phyloP scores from a whole-genome alignment of 2,329 filamentous ascomycete genomes.

The Pseudonectria foliicola region DNA sequence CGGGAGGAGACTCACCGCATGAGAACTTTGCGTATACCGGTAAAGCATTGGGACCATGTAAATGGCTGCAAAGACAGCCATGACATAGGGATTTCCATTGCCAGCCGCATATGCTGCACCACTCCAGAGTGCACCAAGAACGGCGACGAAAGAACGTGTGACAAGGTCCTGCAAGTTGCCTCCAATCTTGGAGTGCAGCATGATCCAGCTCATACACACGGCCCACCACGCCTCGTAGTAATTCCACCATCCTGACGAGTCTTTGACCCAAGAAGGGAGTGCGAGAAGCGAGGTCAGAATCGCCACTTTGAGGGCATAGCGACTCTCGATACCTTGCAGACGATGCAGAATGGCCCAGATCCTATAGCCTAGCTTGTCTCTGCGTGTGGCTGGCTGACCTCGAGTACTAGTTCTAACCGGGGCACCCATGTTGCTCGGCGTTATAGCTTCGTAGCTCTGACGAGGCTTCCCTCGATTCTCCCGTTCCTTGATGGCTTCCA shows the following conservation, averaged over 20 bases:
- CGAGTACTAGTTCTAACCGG: constrained; percentile 33
- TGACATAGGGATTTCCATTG: constrained; percentile 46
- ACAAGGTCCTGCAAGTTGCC: constrained; percentile 52
- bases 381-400: constrained; percentile 25
- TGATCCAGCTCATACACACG: constrained; percentile 49
- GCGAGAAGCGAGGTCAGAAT: constrained; percentile 44
- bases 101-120: constrained; percentile 44
- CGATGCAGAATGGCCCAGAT: constrained; percentile 44
- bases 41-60: constrained; percentile 56
- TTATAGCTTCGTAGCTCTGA: constrained; percentile 14
- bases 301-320: constrained; percentile 50
- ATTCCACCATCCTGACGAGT: constrained; percentile 46
- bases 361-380: constrained; percentile 35
- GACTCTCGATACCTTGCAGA: constrained; percentile 50
- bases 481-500: constrained; percentile 34
- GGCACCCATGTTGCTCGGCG: constrained; percentile 24
- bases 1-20: constrained; percentile 34
- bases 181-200: constrained; percentile 43
- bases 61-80: constrained; percentile 46
- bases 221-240: constrained; percentile 51
- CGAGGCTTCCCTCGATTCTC: constrained; percentile 23
- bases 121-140: constrained; percentile 49
- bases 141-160: constrained; percentile 40
- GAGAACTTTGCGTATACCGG: constrained; percentile 46
- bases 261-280: constrained; percentile 44